phyloP scores from a whole-genome alignment of 148 eudicot genomes.

The Nyssa sinensis region DNA sequence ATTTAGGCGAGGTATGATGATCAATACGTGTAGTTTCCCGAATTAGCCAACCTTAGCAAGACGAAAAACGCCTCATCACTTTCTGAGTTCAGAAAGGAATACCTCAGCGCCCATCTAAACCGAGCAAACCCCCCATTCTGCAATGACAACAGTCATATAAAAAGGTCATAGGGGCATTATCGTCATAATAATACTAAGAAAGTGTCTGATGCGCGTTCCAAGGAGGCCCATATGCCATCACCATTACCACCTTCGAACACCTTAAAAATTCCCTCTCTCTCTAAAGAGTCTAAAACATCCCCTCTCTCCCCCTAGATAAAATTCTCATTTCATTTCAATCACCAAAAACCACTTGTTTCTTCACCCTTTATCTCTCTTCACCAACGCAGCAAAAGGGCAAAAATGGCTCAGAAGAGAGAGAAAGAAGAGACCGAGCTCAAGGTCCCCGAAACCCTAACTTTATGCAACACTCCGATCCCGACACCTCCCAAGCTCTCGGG shows the following conservation, averaged over 20 bases:
- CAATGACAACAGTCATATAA: conserved; percentile 8
- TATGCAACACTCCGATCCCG: conserved; percentile 26
- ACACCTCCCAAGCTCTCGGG: conserved; percentile 20
- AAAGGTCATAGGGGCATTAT: conserved; percentile 17
- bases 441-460: conserved; percentile 42
- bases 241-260: conserved; percentile 35
- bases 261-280: conserved; percentile 12
- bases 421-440: conserved; percentile 70
- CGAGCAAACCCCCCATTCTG: background rate
- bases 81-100: background rate
- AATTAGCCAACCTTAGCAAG: too few species aligned
- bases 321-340: conserved; percentile 14
- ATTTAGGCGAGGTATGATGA: too few species aligned
- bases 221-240: conserved; percentile 23
- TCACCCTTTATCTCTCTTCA: background rate
- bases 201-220: conserved; percentile 24
- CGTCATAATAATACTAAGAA: conserved; percentile 5
- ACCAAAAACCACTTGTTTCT: conserved; percentile 1
- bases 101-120: conserved; percentile 1
- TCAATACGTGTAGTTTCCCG: too few species aligned
- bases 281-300: conserved; percentile 7
- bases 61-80: background rate
- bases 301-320: background rate
- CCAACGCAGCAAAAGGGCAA: background rate
- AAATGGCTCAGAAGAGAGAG: conserved; percentile 71